Evolutionary conservation across 192 early-diverging fungal genomes (phyloP), one percentile per base, ranked within the genome.

Genomic region (Coemansia sp.): DNA sequence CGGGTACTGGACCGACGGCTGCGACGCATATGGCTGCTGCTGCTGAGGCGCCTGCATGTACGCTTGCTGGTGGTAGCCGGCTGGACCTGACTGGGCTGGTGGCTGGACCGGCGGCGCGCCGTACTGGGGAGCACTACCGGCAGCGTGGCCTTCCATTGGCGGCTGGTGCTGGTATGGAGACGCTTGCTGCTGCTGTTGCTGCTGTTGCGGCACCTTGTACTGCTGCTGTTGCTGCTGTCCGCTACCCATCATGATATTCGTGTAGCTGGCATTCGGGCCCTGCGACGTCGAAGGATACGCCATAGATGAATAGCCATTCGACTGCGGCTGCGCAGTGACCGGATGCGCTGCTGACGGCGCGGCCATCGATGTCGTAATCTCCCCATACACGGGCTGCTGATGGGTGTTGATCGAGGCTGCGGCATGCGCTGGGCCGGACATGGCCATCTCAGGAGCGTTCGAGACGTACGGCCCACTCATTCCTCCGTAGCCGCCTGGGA

Each of bases 271-370:
- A 28, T 50, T 50, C 19, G 51, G 59, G 10, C 47, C 64, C 54
- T 71, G 69, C 1, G 63, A 52, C 16, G 71, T 56, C 25, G 61
- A 62, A 4, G 60, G 51, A 38, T 58, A 73, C n/a, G 40, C 48
- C n/a, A 56, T 60, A 9, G 66, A 30, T 5, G 68, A 46, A 28
- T 78, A 68, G 14, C 50, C 61, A 24, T 54, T 60, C 3, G 48
- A 23, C 18, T 25, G 25, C 9, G 65, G 65, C 58, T 68, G 65
- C 12, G 69, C 35, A 10, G 62, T 33, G 9, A 56, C 47, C 14
- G 60, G 61, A 32, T 66, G 56, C 1, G 40, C 21, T n/a, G 54
- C 44, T 27, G 60, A 58, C 5, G 60, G 57, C 25, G 61, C 45
- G 5, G 53, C 48, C 23, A 27, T 57, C 4, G 53, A 24, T 10